Base-by-base conservation (phyloP, 495 filamentous ascomycete genomes). In the Hypoxylon rickii region DNA sequence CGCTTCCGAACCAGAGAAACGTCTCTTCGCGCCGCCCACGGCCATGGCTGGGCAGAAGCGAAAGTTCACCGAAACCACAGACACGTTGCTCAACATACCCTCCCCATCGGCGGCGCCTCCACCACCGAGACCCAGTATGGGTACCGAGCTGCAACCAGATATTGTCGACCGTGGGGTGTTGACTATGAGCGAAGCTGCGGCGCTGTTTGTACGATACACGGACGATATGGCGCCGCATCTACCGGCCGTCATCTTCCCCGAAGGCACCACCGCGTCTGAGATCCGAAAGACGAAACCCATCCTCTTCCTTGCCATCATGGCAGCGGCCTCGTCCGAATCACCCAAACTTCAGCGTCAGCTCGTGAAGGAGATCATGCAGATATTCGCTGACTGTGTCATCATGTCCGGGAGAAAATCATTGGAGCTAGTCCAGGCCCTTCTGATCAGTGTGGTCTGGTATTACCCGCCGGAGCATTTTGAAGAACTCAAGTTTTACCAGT, bases 401-500 rank as follows among this genome's bases (percentile, higher is more conserved):
- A 72, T 89, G 24, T 82, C 82, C 24, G 89, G 88, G 10, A 86
- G 90, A 46, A 97, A 96, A 73, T 88, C 82, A 6, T 72, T 97
- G 8, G 93, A 97, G 63, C 71, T 97, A 1, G 82, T 96, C 8
- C 92, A 97, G 73, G 83, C 89, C 1, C 69, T 97, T 8, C 75
- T 90, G 26, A 73, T 96, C 16, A 75, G 77, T 19, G 82, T 83
- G 12, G 78, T 87, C 18, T 96, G 89, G 89, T 96, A 96, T 61
- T 86, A 82, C 58, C 88, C 90, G 13, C 90, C 92, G 1, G 87
- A 92, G 45, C 79, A 86, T 47, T 88, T 85, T 41, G 90, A 96
- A 51, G 89, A 96, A 71, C 79, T 94, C 58, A 95, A 94, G 64
- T 96, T 93, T 66, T 95, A 95, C 69, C 89, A 93, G 70, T 76